phyloP scores from a whole-genome alignment of 495 filamentous ascomycete genomes.

The Trichoderma erinaceum region DNA sequence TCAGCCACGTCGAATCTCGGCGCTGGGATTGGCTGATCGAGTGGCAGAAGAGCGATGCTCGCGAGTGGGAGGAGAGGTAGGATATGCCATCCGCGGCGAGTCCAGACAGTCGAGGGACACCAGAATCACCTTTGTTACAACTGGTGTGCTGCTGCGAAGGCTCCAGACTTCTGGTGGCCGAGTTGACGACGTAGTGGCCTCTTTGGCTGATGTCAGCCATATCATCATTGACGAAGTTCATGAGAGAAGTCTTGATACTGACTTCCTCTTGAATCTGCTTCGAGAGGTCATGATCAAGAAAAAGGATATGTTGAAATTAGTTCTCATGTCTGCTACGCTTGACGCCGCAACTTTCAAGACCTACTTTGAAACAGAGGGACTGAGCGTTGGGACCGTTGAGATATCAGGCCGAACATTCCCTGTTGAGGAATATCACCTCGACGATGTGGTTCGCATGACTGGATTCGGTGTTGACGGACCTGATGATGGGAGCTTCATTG shows the following conservation, averaged over 20 bases:
- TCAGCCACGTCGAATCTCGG: conserved; percentile 90
- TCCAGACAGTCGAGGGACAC: conserved; percentile 60
- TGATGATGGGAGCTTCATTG: conserved; percentile 25
- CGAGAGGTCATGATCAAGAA: conserved; percentile 70
- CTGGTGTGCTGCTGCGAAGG: conserved; percentile 85
- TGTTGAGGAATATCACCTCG: conserved; percentile 83
- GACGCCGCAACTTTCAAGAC: conserved; percentile 79
- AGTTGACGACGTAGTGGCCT: conserved; percentile 67
- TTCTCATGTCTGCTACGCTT: conserved; percentile 97
- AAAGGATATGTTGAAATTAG: conserved; percentile 72
- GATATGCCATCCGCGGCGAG: conserved; percentile 92
- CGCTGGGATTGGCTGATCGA: conserved; percentile 86
- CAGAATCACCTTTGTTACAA: conserved; percentile 93
- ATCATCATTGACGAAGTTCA: conserved; percentile 97
- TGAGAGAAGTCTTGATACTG: conserved; percentile 90
- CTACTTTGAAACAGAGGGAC: conserved; percentile 66
- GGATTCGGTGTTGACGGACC: conserved; percentile 51
- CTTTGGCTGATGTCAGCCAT: conserved; percentile 84
- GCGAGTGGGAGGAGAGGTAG: conserved; percentile 78
- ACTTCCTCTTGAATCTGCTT: conserved; percentile 87
- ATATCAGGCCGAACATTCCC: conserved; percentile 88
- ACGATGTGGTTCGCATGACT: conserved; percentile 77
- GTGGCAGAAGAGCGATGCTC: conserved; percentile 88
- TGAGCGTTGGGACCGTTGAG: conserved; percentile 68
- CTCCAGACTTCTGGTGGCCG: conserved; percentile 80